These are phyloP conservation scores for Ascoidea asiatica DNA, from an alignment of 805 yeast genomes.

Conservation along the genomic window DNA sequence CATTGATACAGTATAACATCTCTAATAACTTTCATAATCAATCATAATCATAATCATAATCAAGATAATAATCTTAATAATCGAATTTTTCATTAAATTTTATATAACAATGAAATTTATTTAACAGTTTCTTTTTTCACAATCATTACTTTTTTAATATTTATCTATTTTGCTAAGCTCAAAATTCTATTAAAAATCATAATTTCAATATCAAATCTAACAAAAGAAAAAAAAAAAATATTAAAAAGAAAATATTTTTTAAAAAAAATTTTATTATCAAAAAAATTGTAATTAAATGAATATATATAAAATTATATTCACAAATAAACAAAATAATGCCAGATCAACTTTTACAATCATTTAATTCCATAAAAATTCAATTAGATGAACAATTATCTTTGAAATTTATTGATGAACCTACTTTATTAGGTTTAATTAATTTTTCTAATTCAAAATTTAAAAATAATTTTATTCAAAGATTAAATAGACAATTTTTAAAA, in stretches of 20 bases:
- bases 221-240: no score
- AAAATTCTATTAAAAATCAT: background rate
- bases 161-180: no score
- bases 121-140: no score
- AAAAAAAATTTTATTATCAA: background rate
- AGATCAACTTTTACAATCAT: background rate
- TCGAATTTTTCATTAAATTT: no score
- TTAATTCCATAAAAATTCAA: background rate
- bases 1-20: no score
- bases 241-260: background rate
- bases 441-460: background rate
- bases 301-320: background rate
- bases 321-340: background rate
- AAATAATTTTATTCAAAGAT: background rate
- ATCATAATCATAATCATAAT: no score
- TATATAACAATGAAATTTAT: no score
- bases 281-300: background rate
- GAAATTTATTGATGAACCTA: background rate
- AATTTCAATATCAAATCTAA: no score
- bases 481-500: background rate
- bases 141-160: no score
- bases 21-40: no score
- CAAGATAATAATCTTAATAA: no score
- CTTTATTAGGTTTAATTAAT: background rate
- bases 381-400: background rate